phyloP scores from a whole-genome alignment of 208 protist genomes.

The Leishmania turanica region DNA sequence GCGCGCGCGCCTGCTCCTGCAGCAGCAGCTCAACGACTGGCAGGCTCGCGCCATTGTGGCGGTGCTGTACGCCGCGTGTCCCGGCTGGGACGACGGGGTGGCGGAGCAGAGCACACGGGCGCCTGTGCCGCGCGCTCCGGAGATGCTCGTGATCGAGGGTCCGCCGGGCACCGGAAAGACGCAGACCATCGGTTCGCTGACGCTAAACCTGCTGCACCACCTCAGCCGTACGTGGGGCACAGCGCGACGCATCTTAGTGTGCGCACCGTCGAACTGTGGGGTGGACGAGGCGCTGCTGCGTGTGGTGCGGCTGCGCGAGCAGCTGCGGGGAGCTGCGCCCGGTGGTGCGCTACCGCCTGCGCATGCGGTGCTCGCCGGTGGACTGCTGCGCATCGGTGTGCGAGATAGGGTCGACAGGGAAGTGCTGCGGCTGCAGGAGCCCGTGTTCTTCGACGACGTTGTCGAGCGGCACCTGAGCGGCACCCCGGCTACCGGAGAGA shows the following conservation, averaged over 20 bases:
- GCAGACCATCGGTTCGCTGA: conserved; percentile 80
- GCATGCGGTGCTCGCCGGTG: conserved; percentile 9
- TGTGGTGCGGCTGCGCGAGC: conserved; percentile 44
- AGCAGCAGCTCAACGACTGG: conserved; percentile 57
- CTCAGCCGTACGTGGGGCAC: conserved; percentile 21
- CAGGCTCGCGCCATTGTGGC: conserved; percentile 65
- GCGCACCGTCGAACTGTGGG: conserved; percentile 86
- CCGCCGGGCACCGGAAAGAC: conserved; percentile 93
- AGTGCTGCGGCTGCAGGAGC: conserved; percentile 45
- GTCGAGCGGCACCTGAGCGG: conserved; percentile 10
- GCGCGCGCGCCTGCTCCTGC: conserved; percentile 37
- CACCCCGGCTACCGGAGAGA: not conserved
- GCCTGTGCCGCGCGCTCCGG: conserved; percentile 25
- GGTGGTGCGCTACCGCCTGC: not conserved
- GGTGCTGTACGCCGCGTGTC: conserved; percentile 51
- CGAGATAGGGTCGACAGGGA: conserved; percentile 58
- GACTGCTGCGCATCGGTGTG: conserved; percentile 70
- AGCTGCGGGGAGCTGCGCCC: conserved; percentile 7
- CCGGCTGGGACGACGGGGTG: conserved; percentile 39
- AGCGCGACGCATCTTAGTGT: conserved; percentile 61
- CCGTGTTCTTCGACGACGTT: conserved; percentile 77
- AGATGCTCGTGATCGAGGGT: conserved; percentile 82
- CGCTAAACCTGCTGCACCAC: conserved; percentile 70
- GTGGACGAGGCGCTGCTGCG: conserved; percentile 86
- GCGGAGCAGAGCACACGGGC: conserved; percentile 5